Base-by-base conservation (phyloP, 2,329 filamentous ascomycete species). In the Fusarium sp. region DNA sequence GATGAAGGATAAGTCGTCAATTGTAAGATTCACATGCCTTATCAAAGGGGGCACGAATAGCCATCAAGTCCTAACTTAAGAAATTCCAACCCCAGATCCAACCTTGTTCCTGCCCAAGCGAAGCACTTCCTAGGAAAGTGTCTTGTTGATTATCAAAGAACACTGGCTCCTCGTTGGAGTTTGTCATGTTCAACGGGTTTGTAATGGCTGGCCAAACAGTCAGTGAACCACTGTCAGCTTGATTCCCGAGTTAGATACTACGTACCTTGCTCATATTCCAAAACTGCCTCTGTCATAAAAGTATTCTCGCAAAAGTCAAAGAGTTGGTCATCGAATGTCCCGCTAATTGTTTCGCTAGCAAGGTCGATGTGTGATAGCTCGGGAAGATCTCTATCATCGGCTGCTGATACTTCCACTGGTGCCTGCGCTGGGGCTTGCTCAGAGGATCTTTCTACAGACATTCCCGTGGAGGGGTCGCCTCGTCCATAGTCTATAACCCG, bases 71-170 rank as follows among this genome's bases (percentile, higher is more conserved):
- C 34, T 57, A 57, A 11, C 9, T 24, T 31, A 57, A 24, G 35
- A 66, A 66, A 38, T 67, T 57, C 58, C 58, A 66, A 14, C 56
- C 63, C 67, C 70, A 72, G 22, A 70, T 72, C 67, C 70, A 72
- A 20, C 64, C 67, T 27, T 72, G 67, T 9, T 70, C 67, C 22
- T 70, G 63, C 3, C 59, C 67, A 16, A 67, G 45, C 7, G 54
- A 64, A 31, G 20, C 42, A n/a, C 62, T 58, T 9, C 60, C 52
- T 9, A 64, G 11, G 7, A 62, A 38, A 13, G 34, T 11, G 31
- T 52, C 16, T 37, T 38, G 50, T 8, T 54, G 20, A 24, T 61
- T 56, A 22, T 45, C 20, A n/a, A 66, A 31, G n/a, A 37, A 13
- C 9, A 42, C 10, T 16, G 54, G 20, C 52, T 27, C 29, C 16